Evolutionary conservation across 805 yeast genomes (phyloP), one percentile per base, ranked within the genome.

Genomic region (Scheffersomyces coipomensis): DNA sequence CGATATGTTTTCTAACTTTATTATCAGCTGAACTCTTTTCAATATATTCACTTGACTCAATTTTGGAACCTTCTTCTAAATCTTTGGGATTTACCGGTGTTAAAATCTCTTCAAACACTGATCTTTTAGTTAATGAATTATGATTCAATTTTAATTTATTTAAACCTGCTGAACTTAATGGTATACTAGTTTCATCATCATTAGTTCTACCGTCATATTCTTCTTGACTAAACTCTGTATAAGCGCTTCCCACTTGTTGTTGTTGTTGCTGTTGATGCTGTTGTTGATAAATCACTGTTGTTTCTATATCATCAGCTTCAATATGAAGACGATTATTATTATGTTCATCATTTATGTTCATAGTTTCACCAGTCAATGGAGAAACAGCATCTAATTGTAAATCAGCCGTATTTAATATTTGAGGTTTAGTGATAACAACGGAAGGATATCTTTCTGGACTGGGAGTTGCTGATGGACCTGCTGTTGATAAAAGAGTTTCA

Each of bases 401-500:
- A 29, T 29, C 33, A 17, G 18, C 29, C 5, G 12, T 25, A 25
- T 25, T 5, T 10, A 10, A 10, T 5, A 10, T 5, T 10, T 25
- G 12, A n/a, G 12, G 13, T 12, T n/a, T 25, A n/a, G 19, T 24
- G n/a, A 35, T 39, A 13, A 39, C 31, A n/a, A 40, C 39, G 3
- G 46, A 33, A 5, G 38, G 27, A 22, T 29, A 22, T 35, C 46
- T 32, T 19, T 41, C 26, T n/a, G 30, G 30, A 17, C 30, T 37
- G 33, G 15, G 8, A 13, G 5, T 32, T 13, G 47, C 43, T 13
- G 53, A 43, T 11, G 42, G 43, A n/a, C n/a, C n/a, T n/a, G n/a
- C n/a, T 6, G 47, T 38, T 40, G 44, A 46, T 5, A 49, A 16
- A 21, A 49, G 27, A 3, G 55, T 48, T 15, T 32, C 52, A 39